A percentile compares a stretch with the other conserved stretches of the same genome.
These are phyloP conservation scores for Penicillium concentricum DNA, from an alignment of 2,329 filamentous ascomycete genomes.

Conservation along the genomic window DNA sequence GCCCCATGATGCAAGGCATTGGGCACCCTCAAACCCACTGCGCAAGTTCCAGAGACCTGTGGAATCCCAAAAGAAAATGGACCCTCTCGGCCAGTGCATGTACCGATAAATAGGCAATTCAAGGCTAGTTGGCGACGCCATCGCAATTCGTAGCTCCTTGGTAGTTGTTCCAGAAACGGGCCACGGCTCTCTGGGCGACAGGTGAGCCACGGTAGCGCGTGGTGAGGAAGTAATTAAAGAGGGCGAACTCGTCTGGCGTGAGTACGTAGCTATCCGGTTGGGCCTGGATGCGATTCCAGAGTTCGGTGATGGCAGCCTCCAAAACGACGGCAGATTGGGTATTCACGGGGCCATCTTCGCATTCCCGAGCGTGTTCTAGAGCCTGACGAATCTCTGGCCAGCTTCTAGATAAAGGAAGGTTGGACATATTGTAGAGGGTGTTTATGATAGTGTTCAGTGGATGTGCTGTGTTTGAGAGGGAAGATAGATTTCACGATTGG, in stretches of 20 bases:
- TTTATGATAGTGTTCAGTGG: not conserved
- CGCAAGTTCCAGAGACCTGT: not conserved
- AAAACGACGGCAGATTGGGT: constrained; percentile 63
- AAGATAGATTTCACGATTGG: not conserved
- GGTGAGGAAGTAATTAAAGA: constrained; percentile 79
- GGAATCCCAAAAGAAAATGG: not conserved
- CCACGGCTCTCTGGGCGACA: constrained; percentile 53
- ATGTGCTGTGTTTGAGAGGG: not conserved
- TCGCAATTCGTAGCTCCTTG: constrained; percentile 26
- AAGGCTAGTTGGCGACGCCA: constrained; percentile 25
- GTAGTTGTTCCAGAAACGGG: constrained; percentile 56
- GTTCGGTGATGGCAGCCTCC: constrained; percentile 60
- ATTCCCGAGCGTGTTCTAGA: constrained; percentile 73
- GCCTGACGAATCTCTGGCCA: constrained; percentile 61
- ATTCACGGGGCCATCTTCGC: constrained; percentile 64
- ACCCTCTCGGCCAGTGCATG: not conserved
- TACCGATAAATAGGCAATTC: not conserved
- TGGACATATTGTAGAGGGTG: constrained; percentile 27
- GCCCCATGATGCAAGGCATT: not conserved
- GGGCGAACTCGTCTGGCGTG: constrained; percentile 72
- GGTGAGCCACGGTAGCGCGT: constrained; percentile 58
- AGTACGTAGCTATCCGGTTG: constrained; percentile 70
- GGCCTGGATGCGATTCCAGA: constrained; percentile 67
- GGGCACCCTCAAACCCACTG: not conserved
- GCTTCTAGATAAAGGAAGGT: constrained; percentile 26